Base-by-base conservation (phyloP, 129 eudicot species). In the Flaveria sonorensis region DNA sequence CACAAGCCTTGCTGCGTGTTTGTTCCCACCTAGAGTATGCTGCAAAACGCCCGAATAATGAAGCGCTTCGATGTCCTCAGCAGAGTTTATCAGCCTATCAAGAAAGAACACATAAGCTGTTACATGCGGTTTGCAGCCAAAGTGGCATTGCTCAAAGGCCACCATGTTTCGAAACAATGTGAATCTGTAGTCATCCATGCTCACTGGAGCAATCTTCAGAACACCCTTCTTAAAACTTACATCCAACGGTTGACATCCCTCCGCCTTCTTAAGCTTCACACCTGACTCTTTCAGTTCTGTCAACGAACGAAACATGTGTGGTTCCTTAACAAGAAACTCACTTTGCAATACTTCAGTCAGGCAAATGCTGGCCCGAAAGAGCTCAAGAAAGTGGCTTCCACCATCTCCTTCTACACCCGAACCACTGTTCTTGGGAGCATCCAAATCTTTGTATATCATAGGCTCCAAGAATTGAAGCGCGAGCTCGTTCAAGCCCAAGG, bases 91-190 rank as follows among this genome's bases (percentile, higher is more conserved):
- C 46, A 79, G 73, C 51, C 76, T 15, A 65, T 82, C 84, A 8
- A 85, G 84, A 71, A 85, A 85, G 79, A 85, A 82, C 23, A 79
- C 51, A 19, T 78, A 85, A 70, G 77, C 79, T 15, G 84, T 79
- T 13, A 85, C 71, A 42, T 85, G 77, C 0, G 89, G 89, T 48
- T 75, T 70, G 70, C 79, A 74, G 7, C 21, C 50, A 5, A n/a
- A 13, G 72, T 84, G 79, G 30, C 82, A 84, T 28, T 84, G 86
- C 61, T 80, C 86, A 42, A 61, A 85, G 2, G 89, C 89, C 20
- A 85, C 86, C 83, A 85, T 74, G 79, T 85, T 85, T 10, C 86
- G 46, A 74, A 72, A 74, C 19, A 85, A 71, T 43, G 86, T 85
- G 72, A 83, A 81, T 15, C 16, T 70, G 69, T 78, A 40, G 70